A percentile compares a stretch with the other conserved stretches of the same genome.
Conservation (phyloP, 495 filamentous ascomycete species). For the Extremus antarcticus region DNA sequence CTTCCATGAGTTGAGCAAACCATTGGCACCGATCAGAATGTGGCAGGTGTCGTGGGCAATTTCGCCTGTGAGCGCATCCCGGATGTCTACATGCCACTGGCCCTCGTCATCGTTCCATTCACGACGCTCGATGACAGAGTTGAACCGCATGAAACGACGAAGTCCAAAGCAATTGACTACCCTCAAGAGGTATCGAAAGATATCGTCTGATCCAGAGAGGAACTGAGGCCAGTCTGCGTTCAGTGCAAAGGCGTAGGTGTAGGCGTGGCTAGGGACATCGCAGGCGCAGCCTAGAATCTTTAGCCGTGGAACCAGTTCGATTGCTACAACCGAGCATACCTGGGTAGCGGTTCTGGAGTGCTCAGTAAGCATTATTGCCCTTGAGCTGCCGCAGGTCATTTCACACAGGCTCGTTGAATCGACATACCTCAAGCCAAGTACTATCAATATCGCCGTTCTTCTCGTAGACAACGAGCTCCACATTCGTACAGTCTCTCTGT, state of each 20-base stretch:
- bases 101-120: conserved; percentile 26
- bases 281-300: conserved; percentile 9
- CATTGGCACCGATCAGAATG: conserved; percentile 23
- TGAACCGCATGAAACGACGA: conserved; percentile 3
- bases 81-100: conserved; percentile 23
- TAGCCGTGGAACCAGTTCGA: too few species aligned
- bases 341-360: too few species aligned
- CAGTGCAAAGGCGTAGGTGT: conserved; percentile 18
- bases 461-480: not conserved
- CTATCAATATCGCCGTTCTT: conserved; percentile 10
- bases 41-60: conserved; percentile 24
- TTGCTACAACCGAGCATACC: too few species aligned
- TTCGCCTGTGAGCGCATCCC: conserved; percentile 12
- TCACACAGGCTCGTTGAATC: too few species aligned
- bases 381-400: too few species aligned
- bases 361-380: too few species aligned
- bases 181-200: conserved; percentile 13
- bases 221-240: conserved; percentile 15
- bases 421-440: conserved; percentile 8
- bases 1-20: conserved; percentile 26
- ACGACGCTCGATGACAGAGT: conserved; percentile 4
- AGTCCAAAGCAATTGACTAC: conserved; percentile 11
- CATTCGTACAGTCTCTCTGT: not conserved
- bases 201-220: conserved; percentile 9
- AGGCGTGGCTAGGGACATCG: conserved; percentile 16